These are phyloP conservation scores for Penicillium odoratum DNA, from an alignment of 495 filamentous ascomycete species.

Conservation along the genomic window DNA sequence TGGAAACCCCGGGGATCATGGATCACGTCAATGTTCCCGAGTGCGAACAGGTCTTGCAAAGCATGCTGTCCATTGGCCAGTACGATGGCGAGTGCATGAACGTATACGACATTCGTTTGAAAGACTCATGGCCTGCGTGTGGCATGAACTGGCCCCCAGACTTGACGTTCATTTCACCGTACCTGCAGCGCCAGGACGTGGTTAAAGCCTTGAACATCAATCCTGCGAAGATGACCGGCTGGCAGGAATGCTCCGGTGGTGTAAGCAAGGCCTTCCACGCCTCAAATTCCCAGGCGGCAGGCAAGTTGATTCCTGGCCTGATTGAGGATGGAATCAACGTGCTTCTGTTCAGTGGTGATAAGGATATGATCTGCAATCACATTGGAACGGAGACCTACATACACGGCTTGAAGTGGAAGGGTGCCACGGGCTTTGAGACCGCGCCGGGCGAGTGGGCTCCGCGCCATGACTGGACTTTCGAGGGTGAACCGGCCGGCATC, in stretches of 20 bases:
- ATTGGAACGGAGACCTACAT: conserved; percentile 91
- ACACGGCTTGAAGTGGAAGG: conserved; percentile 88
- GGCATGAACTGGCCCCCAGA: conserved; percentile 98
- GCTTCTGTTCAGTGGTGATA: conserved; percentile 87
- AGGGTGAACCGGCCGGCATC: conserved; percentile 83
- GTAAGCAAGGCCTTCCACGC: conserved; percentile 70
- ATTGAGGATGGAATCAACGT: conserved; percentile 70
- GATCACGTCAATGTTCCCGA: conserved; percentile 62
- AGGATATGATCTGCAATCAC: conserved; percentile 97
- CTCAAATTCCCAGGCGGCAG: conserved; percentile 65
- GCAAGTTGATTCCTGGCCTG: conserved; percentile 73
- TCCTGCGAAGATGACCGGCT: conserved; percentile 75
- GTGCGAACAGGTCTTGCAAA: conserved; percentile 75
- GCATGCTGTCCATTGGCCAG: conserved; percentile 63
- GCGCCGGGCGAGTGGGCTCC: conserved; percentile 90
- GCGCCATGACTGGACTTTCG: conserved; percentile 90
- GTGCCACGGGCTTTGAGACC: conserved; percentile 85
- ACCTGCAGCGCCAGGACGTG: conserved; percentile 82
- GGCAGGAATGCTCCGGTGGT: conserved; percentile 85
- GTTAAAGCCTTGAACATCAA: conserved; percentile 78
- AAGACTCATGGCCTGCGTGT: conserved; percentile 71
- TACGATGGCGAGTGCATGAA: conserved; percentile 69
- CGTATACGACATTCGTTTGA: conserved; percentile 91
- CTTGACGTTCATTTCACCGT: conserved; percentile 70
- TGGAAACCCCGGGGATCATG: conserved; percentile 52